Percentiles rank a stretch among this genome's conserved stretches.
These are phyloP conservation scores for Ustilago curta DNA, from an alignment of 1,284 basidiomycete genomes.

Conservation along the genomic window DNA sequence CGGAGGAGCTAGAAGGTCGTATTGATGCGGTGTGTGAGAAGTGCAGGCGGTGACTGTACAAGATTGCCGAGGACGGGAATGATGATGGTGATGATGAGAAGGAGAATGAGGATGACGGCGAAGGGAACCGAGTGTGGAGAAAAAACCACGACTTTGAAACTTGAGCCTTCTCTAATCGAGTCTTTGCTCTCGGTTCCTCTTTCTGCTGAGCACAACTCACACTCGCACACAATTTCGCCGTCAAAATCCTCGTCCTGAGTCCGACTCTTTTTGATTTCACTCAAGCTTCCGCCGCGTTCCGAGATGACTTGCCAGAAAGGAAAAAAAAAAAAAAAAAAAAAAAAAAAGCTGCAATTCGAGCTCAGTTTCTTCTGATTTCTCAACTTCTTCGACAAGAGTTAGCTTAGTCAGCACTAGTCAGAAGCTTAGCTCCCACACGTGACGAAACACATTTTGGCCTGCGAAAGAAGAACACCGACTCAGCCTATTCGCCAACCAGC, in stretches of 20 bases:
- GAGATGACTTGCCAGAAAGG: not conserved
- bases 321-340: not conserved
- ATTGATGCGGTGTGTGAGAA: not conserved
- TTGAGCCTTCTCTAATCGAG: not conserved
- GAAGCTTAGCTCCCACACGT: constrained; percentile 14
- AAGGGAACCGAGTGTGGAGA: constrained; percentile 4
- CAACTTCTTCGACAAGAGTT: constrained; percentile 27
- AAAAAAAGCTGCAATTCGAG: not conserved
- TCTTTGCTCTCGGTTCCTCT: not conserved
- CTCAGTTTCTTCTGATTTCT: constrained; percentile 34
- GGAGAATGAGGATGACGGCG: not conserved
- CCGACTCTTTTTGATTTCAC: constrained; percentile 2
- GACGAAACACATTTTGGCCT: constrained; percentile 29
- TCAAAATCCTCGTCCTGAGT: constrained; percentile 15
- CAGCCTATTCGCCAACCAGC: not conserved
- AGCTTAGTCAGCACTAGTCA: constrained; percentile 23
- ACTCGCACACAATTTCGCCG: no score
- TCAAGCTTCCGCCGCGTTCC: constrained; percentile 38
- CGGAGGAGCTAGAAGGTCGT: not conserved
- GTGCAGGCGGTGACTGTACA: not conserved
- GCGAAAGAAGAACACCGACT: not conserved
- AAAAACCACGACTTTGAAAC: no score
- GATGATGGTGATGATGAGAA: not conserved
- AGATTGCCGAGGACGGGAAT: not conserved
- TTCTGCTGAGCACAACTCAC: constrained; percentile 20